phyloP scores from a whole-genome alignment of 305 asterid genomes.

The Solanum hybrid region DNA sequence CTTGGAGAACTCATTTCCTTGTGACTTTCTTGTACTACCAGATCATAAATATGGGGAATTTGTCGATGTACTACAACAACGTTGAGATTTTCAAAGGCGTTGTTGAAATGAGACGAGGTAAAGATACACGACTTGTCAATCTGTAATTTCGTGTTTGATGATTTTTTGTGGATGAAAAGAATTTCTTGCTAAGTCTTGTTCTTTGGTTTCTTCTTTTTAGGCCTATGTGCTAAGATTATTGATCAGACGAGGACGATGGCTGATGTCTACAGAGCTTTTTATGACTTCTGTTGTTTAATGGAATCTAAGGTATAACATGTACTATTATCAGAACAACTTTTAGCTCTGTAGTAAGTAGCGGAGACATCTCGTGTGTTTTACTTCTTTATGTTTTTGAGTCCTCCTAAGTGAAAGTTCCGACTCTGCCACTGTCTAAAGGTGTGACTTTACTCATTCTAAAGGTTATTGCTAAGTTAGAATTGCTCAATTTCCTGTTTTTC shows the following conservation, averaged over 20 bases:
- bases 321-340: background rate
- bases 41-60: constrained; percentile 89
- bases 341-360: background rate
- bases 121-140: background rate
- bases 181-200: background rate
- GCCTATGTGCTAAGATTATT: constrained; percentile 72
- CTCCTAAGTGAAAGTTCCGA: background rate
- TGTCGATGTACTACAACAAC: constrained; percentile 87
- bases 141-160: background rate
- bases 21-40: constrained; percentile 17
- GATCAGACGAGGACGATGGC: constrained; percentile 61
- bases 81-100: constrained; percentile 76
- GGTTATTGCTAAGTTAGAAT: background rate
- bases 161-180: background rate
- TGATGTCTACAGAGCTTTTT: constrained; percentile 75
- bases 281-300: constrained; percentile 60
- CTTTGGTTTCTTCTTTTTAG: constrained; percentile 21
- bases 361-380: background rate
- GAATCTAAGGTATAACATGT: constrained; percentile 57
- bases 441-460: background rate
- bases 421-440: background rate
- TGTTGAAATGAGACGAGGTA: constrained; percentile 91
- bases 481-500: background rate
- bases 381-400: background rate
- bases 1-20: background rate